These are phyloP conservation scores for Auxenochlorella pyrenoidosa DNA, from an alignment of 139 green algal species.

Conservation along the genomic window DNA sequence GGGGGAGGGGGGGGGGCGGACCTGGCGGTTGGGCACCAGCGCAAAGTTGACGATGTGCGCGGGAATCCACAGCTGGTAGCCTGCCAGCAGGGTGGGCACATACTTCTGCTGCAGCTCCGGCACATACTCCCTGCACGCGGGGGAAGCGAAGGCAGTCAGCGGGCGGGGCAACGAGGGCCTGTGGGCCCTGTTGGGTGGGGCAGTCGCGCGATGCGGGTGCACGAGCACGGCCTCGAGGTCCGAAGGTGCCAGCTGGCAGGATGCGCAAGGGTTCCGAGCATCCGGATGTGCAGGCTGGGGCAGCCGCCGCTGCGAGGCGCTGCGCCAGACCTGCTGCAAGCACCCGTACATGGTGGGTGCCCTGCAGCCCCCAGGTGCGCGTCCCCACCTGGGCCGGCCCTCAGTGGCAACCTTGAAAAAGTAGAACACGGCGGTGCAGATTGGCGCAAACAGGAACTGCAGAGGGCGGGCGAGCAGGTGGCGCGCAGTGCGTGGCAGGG, in stretches of 20 bases:
- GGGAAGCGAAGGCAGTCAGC: too few relatives aligned
- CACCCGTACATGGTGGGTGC: too few relatives aligned
- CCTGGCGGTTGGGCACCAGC: conserved; percentile 47
- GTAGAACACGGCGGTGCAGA: conserved; percentile 68
- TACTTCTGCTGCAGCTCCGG: conserved; percentile 39
- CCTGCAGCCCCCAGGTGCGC: not conserved
- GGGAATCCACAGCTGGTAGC: conserved; percentile 58
- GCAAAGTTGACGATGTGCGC: conserved; percentile 65
- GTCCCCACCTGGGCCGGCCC: conserved; percentile 21
- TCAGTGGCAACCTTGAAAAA: conserved; percentile 38
- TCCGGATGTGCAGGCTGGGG: too few relatives aligned
- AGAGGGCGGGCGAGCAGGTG: not conserved
- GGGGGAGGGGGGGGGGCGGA: not conserved
- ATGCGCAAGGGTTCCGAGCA: too few relatives aligned
- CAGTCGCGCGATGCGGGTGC: too few relatives aligned
- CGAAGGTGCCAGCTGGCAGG: too few relatives aligned
- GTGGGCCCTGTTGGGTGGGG: too few relatives aligned
- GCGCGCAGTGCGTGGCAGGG: too few relatives aligned
- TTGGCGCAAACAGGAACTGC: conserved; percentile 54
- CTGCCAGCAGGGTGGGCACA: conserved; percentile 50
- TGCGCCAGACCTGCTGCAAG: too few relatives aligned
- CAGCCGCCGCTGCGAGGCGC: too few relatives aligned
- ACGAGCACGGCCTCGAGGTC: too few relatives aligned
- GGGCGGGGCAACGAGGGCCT: too few relatives aligned
- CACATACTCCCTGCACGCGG: conserved; percentile 15